Evolutionary conservation across 2,329 filamentous ascomycete genomes (phyloP).

Genomic region (Aspergillus flavus): DNA sequence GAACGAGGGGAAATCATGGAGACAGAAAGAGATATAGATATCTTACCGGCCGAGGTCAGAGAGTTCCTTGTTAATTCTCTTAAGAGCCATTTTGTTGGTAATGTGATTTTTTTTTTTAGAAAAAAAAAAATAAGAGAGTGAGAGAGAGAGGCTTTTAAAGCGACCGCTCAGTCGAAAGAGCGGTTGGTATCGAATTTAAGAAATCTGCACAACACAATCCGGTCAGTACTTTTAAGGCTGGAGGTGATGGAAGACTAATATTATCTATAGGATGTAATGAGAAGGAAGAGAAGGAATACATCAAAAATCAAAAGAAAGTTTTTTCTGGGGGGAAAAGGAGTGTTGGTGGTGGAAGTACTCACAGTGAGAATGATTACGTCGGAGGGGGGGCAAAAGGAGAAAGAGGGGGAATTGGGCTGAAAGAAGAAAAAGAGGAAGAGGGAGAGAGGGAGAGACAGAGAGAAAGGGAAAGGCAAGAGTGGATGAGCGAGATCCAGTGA

Average conservation of each 20-base stretch:
- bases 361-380: conserved; percentile 8
- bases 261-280: background rate
- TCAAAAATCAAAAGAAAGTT: conserved; percentile 9
- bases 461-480: conserved; percentile 6
- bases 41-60: conserved; percentile 55
- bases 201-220: conserved; percentile 20
- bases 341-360: conserved; percentile 13
- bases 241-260: background rate
- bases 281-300: conserved; percentile 10
- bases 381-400: conserved; percentile 19
- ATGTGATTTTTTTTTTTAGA: conserved; percentile 14
- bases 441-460: conserved; percentile 9
- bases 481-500: conserved; percentile 9
- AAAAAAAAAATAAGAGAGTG: background rate
- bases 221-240: background rate
- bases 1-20: conserved; percentile 12
- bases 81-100: conserved; percentile 49
- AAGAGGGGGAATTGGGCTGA: conserved; percentile 23
- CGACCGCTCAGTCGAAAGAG: conserved; percentile 9
- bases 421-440: conserved; percentile 15
- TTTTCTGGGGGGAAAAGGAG: conserved; percentile 8
- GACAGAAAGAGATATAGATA: conserved; percentile 5
- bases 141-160: conserved; percentile 3
- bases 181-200: conserved; percentile 19
- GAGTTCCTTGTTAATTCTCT: conserved; percentile 58